These are phyloP conservation scores for Ochetophila trinervis DNA, from an alignment of 306 rosid genomes.

Conservation along the genomic window DNA sequence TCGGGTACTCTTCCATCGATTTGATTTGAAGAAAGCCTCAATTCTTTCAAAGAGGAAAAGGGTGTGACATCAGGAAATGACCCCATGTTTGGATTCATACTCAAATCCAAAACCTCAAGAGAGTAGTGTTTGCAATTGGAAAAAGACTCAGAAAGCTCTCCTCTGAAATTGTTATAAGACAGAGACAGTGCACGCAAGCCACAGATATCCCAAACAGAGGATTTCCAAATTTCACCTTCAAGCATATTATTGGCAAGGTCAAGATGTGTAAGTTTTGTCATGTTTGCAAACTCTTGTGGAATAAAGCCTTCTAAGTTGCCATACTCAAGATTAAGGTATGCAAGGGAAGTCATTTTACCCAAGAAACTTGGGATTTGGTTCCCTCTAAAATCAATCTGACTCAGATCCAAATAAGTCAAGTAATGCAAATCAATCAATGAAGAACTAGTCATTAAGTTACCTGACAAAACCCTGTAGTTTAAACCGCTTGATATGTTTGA, in stretches of 20 bases:
- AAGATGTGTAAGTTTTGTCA: not conserved
- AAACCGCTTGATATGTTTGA: too few relatives aligned
- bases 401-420: not conserved
- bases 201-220: not conserved
- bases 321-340: not conserved
- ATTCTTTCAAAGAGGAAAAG: slow-evolving; percentile 5
- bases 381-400: not conserved
- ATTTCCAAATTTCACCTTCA: slow-evolving; percentile 7
- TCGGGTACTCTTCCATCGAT: slow-evolving; percentile 5
- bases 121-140: not conserved
- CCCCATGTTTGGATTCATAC: not conserved
- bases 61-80: slow-evolving; percentile 4
- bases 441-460: too few relatives aligned
- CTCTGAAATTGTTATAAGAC: not conserved
- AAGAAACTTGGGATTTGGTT: not conserved
- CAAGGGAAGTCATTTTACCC: not conserved
- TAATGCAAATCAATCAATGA: too few relatives aligned
- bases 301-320: not conserved
- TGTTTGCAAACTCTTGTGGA: not conserved
- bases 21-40: not conserved
- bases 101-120: slow-evolving; percentile 1
- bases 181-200: not conserved
- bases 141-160: not conserved
- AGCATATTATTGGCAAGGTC: too few relatives aligned
- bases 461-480: too few relatives aligned